Evolutionary conservation across 1,284 basidiomycete genomes (phyloP).

Genomic region (Rhodotorula sp.): DNA sequence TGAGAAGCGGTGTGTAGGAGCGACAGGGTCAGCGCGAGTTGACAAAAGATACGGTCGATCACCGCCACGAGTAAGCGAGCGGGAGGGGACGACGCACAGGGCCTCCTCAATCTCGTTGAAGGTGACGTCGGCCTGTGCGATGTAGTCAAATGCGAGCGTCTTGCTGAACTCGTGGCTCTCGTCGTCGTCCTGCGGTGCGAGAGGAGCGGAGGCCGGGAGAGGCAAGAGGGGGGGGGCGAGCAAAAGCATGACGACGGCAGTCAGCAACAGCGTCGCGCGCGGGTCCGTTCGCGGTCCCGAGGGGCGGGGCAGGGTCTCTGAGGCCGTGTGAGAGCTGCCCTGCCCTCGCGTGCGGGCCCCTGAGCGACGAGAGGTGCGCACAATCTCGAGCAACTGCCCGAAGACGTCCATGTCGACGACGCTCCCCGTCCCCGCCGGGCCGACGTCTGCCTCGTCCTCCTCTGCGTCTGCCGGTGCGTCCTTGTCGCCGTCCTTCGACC

Average conservation of each 20-base stretch:
- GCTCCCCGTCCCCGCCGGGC: conserved; percentile 15
- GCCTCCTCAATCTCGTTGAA: conserved; percentile 52
- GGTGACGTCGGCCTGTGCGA: conserved; percentile 52
- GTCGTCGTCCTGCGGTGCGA: conserved; percentile 49
- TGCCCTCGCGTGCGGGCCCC: background rate
- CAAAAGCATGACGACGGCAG: background rate
- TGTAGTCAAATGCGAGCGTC: conserved; percentile 53
- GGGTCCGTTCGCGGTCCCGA: too few species aligned
- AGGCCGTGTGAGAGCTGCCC: too few species aligned
- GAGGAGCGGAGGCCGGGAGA: background rate
- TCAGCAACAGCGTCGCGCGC: background rate
- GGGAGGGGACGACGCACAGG: conserved; percentile 42
- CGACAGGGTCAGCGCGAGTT: background rate
- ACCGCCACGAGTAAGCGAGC: background rate
- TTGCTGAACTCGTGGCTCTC: conserved; percentile 52
- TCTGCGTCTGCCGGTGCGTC: background rate
- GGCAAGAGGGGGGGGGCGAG: background rate
- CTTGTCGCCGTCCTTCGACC: background rate
- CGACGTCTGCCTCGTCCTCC: conserved; percentile 8
- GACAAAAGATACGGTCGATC: background rate
- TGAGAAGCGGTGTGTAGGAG: background rate
- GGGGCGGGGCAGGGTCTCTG: too few species aligned
- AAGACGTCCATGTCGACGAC: conserved; percentile 54
- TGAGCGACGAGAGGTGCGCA: conserved; percentile 9
- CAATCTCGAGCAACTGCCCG: conserved; percentile 52